These are phyloP conservation scores for Ambispora gerdemannii DNA, from an alignment of 192 early-diverging fungal genomes.

Conservation along the genomic window DNA sequence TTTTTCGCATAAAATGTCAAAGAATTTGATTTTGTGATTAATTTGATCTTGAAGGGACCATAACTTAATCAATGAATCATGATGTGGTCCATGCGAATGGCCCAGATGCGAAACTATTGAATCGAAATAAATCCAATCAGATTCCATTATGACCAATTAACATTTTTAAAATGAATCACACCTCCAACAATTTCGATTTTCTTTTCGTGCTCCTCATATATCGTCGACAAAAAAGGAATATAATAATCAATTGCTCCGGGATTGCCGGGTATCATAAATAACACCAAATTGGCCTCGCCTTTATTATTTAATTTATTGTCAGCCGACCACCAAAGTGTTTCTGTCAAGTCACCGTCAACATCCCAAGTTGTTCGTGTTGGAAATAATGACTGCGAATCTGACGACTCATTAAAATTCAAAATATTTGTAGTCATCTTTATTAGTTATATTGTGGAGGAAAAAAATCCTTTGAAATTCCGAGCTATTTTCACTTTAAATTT, in stretches of 20 bases:
- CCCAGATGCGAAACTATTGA: constrained; percentile 56
- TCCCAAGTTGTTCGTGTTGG: constrained; percentile 36
- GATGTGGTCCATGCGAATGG: constrained; percentile 48
- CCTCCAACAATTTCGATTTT: constrained; percentile 64
- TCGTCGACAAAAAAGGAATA: constrained; percentile 59
- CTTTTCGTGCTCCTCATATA: constrained; percentile 47
- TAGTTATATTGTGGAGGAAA: no score
- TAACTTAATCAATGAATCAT: constrained; percentile 27
- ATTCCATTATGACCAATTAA: no score
- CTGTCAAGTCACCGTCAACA: constrained; percentile 36
- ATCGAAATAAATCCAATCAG: neutral
- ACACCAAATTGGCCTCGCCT: constrained; percentile 24
- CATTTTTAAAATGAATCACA: constrained; percentile 24
- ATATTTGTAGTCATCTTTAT: no score
- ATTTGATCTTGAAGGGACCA: constrained; percentile 62
- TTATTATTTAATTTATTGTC: constrained; percentile 29
- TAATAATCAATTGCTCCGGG: constrained; percentile 84
- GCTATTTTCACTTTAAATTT: no score
- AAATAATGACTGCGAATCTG: neutral
- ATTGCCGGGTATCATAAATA: constrained; percentile 68
- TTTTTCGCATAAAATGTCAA: constrained; percentile 51
- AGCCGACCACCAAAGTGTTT: constrained; percentile 42
- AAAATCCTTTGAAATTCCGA: no score
- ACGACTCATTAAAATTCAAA: no score
- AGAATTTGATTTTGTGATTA: constrained; percentile 60